Evolutionary conservation across 306 rosid species (phyloP).

Genomic region (Mimosa pudica): DNA sequence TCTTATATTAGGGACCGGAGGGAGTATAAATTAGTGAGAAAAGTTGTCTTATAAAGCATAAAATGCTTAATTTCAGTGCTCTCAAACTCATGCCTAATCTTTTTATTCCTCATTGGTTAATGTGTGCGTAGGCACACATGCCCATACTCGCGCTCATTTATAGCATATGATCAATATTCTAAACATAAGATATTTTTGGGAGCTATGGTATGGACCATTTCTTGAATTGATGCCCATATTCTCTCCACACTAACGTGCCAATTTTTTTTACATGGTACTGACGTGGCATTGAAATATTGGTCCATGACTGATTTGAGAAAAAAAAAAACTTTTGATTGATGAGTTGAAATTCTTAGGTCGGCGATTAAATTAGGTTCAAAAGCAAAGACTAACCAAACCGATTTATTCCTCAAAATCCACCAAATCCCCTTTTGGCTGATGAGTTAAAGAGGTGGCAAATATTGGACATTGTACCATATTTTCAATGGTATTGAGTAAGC

Average conservation of each 20-base stretch:
- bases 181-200: neutral
- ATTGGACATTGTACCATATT: constrained; percentile 10
- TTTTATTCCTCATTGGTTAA: neutral
- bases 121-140: neutral
- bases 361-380: constrained; percentile 20
- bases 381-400: constrained; percentile 2
- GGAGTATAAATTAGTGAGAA: too few relatives aligned
- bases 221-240: neutral
- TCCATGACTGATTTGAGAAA: neutral
- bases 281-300: neutral
- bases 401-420: neutral
- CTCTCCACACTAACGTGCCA: neutral
- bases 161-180: neutral
- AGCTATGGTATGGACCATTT: neutral
- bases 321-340: constrained; percentile 11
- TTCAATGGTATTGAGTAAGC: constrained; percentile 24
- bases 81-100: neutral
- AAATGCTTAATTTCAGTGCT: too few relatives aligned
- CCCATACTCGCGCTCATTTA: neutral
- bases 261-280: neutral
- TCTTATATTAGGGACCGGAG: too few relatives aligned
- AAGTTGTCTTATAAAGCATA: too few relatives aligned
- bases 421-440: neutral
- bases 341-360: constrained; percentile 17
- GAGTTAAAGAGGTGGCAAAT: neutral